These are phyloP conservation scores for Russula abietina DNA, from an alignment of 768 basidiomycete genomes.

Conservation along the genomic window DNA sequence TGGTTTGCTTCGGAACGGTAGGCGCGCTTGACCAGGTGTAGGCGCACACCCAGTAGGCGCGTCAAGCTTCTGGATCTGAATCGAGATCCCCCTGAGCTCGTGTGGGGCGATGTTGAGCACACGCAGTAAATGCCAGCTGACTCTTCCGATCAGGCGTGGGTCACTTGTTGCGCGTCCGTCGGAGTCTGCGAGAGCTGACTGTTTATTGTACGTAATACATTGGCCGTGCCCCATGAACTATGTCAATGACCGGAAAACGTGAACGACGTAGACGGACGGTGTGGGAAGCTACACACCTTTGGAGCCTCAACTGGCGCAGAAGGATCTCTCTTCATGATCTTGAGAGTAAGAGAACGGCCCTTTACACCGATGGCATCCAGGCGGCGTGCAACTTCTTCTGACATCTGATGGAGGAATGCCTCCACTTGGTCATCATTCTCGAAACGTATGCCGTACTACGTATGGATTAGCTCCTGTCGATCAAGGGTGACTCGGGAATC, in stretches of 20 bases:
- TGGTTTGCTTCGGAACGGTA: conserved; percentile 48
- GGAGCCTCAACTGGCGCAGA: conserved; percentile 83
- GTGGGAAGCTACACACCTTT: conserved; percentile 50
- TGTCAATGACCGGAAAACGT: not conserved
- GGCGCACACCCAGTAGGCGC: conserved; percentile 31
- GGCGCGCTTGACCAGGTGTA: conserved; percentile 50
- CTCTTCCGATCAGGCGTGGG: conserved; percentile 59
- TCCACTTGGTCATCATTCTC: conserved; percentile 76
- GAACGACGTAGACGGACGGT: not conserved
- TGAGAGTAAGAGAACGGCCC: conserved; percentile 75
- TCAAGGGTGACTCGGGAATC: conserved; percentile 11
- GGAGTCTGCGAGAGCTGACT: conserved; percentile 50
- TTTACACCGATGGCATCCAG: conserved; percentile 62
- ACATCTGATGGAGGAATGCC: conserved; percentile 69
- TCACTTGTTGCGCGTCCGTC: conserved; percentile 72
- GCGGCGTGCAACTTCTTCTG: conserved; percentile 66
- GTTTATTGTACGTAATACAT: conserved; percentile 78
- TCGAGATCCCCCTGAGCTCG: conserved; percentile 88
- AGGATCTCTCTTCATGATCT: conserved; percentile 83
- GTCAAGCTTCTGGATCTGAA: conserved; percentile 89
- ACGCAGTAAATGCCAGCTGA: conserved; percentile 69
- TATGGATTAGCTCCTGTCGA: conserved; percentile 5
- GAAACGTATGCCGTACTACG: conserved; percentile 95
- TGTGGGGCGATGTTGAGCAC: conserved; percentile 72
- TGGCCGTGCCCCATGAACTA: conserved; percentile 90